Evolutionary conservation across 495 filamentous ascomycete species (phyloP).

Genomic region (Lasiosphaeria miniovina): DNA sequence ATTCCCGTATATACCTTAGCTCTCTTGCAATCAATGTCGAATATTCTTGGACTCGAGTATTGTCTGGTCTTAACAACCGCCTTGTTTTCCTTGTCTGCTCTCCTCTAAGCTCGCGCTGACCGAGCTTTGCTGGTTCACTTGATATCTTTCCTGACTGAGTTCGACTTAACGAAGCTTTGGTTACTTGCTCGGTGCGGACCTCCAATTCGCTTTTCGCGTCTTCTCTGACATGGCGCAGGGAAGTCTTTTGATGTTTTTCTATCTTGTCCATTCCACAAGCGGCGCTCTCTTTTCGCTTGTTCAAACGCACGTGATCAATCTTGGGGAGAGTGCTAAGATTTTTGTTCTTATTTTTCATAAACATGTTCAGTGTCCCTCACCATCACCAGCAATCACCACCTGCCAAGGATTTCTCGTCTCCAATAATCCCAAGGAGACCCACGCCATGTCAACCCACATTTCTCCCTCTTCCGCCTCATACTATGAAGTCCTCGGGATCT

Average conservation of each 20-base stretch:
- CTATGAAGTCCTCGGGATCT: slow-evolving; percentile 45
- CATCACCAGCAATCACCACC: not conserved
- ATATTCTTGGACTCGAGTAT: too few species aligned
- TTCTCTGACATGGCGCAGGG: too few species aligned
- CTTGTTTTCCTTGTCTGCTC: not conserved
- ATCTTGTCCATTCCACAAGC: not conserved
- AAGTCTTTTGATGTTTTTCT: not conserved
- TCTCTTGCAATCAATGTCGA: not conserved
- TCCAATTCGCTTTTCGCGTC: too few species aligned
- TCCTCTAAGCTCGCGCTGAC: not conserved
- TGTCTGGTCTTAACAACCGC: not conserved
- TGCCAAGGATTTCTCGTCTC: not conserved
- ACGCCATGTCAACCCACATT: not conserved
- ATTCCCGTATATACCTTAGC: not conserved
- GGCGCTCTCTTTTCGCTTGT: not conserved
- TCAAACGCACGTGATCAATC: not conserved
- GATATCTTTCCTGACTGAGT: too few species aligned
- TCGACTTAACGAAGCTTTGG: too few species aligned
- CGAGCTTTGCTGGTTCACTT: too few species aligned
- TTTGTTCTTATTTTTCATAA: not conserved
- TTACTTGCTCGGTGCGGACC: too few species aligned
- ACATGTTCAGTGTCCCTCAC: not conserved
- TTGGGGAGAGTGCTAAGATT: not conserved
- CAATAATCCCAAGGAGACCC: too few species aligned
- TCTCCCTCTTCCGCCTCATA: slow-evolving; percentile 28